Base-by-base conservation (phyloP, 2,329 filamentous ascomycete genomes). In the Claviceps digitariae region DNA sequence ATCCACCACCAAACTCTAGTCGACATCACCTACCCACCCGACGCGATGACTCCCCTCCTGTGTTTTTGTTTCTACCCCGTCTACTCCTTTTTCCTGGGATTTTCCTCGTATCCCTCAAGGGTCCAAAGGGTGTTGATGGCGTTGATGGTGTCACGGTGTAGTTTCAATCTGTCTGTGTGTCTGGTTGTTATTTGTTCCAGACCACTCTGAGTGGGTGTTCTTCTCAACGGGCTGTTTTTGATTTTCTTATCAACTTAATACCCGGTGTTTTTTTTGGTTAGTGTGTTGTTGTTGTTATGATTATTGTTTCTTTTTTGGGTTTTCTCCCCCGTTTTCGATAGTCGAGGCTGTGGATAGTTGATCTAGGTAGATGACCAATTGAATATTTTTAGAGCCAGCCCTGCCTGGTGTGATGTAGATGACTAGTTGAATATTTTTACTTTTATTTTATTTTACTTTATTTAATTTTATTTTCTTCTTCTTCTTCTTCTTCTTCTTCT, bases 41-140 rank as follows among this genome's bases (percentile, higher is more conserved):
- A 17, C 27, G 34, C 23, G 21, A 38, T 15, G 27, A 29, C n/a
- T n/a, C 43, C 38, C 25, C 46, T 43, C 52, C 48, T 50, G 34
- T 53, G n/a, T 41, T 52, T 43, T 55, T 8, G 41, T 25, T 13
- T 44, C 10, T 44, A 10, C 15, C 21, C 25, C 13, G 5, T 21
- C n/a, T 31, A 13, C 38, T 13, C 20, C 34, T 43, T 36, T 38
- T 15, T 17, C 4, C 5, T 17, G 13, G 4, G 2, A 3, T 38
- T 5, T 38, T n/a, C n/a, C 34, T 38, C 13, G 1, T 38, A 38
- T 38, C 34, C 34, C 34, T 38, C 17, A 1, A 15, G n/a, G n/a
- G n/a, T n/a, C n/a, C n/a, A 55, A 54, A 58, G 56, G 64, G 64
- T 59, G 62, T 66, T 66, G 50, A 58, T 50, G 59, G 60, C 57